Evolutionary conservation across 208 protist species (phyloP), one percentile per base, ranked within the genome.

Genomic region (Kentomonas sorsogonicus): DNA sequence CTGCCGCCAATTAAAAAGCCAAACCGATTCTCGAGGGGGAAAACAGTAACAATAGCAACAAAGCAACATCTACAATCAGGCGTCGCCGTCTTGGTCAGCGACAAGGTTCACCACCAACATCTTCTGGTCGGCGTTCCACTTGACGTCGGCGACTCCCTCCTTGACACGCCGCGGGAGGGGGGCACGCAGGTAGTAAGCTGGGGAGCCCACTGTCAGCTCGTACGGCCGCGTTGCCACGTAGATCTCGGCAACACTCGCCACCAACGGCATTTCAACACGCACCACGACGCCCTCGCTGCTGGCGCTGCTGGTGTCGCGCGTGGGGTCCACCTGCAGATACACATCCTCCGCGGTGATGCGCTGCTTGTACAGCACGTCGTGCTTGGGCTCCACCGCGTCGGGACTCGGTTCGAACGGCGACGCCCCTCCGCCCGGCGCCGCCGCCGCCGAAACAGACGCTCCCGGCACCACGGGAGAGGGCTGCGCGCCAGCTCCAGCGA

Each of bases 281-380:
- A 93, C 75, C 39, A 92, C 75, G 33, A 96, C 78, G 0, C 76
- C 84, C 38, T 89, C 77, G 44, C 77, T 84, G 11, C 65, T 51
- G 39, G 72, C 78, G 25, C 66, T 77, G 43, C 70, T 72, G 20
- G 53, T 60, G 52, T 83, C 68, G 43, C 74, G 75, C 11, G 69
- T 83, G 27, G 82, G 72, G 71, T 93, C 89, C 15, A 93, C 64
- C 25, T 79, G 82, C 4, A 96, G 71, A 59, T 89, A 96, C 2
- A 91, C 67, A 51, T 96, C 89, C 66, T 96, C 82, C 1, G 86
- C 79, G 1, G 76, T 78, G 27, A 93, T 52, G 9, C 64, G 70
- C 66, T 96, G 82, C 58, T 91, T 77, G 50, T 89, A 81, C 48
- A 96, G 57, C 58, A 96, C 77, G 27, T 58, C 68, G 60, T 96